Conservation (phyloP, 345 rosid species). For the Turnera subulata region DNA sequence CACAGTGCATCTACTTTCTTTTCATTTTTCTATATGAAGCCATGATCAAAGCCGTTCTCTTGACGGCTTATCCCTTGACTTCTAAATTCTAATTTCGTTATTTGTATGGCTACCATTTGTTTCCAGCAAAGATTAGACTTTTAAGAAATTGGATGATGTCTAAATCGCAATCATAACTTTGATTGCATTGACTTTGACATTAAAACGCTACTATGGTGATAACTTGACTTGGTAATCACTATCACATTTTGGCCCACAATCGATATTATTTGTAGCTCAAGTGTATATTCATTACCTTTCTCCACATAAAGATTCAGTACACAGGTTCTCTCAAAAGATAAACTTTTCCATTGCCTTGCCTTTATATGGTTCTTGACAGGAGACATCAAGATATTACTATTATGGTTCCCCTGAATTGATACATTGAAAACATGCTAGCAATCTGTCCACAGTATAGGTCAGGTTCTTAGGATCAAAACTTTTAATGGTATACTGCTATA, state of each 20-base stretch:
- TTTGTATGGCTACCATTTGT: neutral
- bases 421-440: no score
- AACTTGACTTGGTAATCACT: neutral
- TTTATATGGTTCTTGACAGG: no score
- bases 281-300: no score
- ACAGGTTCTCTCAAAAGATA: neutral
- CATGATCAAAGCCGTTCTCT: no score
- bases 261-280: neutral
- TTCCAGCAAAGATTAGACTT: neutral
- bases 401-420: no score
- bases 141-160: neutral
- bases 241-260: neutral
- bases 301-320: neutral
- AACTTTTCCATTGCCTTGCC: no score
- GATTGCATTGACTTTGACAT: conserved; percentile 5
- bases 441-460: no score
- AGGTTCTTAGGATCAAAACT: no score
- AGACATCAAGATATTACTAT: no score
- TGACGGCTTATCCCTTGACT: neutral
- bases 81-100: neutral
- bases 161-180: neutral
- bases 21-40: neutral
- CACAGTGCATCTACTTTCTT: no score
- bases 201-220: neutral
- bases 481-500: no score